Conservation (phyloP, 345 rosid genomes). For the Bretschneidera sinensis region DNA sequence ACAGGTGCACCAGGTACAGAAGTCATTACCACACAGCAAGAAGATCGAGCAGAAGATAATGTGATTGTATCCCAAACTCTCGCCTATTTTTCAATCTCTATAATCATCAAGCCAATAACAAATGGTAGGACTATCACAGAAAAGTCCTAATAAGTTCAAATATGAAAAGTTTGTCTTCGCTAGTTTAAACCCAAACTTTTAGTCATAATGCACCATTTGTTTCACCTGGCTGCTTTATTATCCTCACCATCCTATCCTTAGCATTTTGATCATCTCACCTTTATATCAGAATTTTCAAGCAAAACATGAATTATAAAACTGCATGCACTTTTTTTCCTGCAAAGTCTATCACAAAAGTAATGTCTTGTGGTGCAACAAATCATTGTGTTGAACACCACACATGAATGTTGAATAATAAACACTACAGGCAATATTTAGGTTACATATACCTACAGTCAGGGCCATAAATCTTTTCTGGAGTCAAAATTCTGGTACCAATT, state of each 20-base stretch:
- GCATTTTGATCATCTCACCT: not conserved
- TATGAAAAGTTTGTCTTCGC: too few species aligned
- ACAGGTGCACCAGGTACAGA: constrained; percentile 44
- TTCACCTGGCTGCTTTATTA: not conserved
- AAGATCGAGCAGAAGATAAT: constrained; percentile 47
- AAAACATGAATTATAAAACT: not conserved
- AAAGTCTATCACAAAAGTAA: too few species aligned
- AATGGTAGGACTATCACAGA: not conserved
- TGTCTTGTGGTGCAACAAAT: not conserved
- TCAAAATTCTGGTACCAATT: too few species aligned
- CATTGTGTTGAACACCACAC: too few species aligned
- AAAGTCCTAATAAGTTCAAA: too few species aligned
- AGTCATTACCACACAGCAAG: constrained; percentile 67
- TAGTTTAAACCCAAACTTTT: too few species aligned
- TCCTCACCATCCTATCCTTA: not conserved
- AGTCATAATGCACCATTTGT: not conserved
- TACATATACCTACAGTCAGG: too few species aligned
- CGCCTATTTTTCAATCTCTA: constrained; percentile 25
- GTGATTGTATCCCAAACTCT: constrained; percentile 63
- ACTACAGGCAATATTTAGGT: too few species aligned
- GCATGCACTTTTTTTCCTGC: not conserved
- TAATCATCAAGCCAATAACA: constrained; percentile 3
- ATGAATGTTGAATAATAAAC: too few species aligned
- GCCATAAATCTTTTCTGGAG: too few species aligned
- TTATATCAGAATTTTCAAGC: not conserved